Conservation (phyloP, 2,329 filamentous ascomycete genomes). For the Colletotrichum echinochloae region DNA sequence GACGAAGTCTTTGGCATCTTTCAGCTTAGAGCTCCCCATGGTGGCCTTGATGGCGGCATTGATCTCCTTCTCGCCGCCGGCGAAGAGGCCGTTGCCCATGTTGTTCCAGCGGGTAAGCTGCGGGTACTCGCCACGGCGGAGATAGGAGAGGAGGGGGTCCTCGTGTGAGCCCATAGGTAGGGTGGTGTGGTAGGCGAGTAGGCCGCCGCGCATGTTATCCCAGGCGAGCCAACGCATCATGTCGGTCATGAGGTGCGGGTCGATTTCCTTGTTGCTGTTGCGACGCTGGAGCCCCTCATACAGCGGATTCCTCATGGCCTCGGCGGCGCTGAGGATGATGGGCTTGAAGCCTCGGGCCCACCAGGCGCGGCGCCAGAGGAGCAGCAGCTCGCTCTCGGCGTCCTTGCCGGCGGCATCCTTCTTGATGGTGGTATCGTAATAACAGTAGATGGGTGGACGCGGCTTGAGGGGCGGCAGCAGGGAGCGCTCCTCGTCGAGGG, state of each 20-base stretch:
- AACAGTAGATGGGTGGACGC: conserved; percentile 87
- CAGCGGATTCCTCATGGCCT: conserved; percentile 85
- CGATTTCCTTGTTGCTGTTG: conserved; percentile 66
- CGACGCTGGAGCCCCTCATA: conserved; percentile 79
- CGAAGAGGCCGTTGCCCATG: conserved; percentile 78
- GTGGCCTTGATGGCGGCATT: conserved; percentile 71
- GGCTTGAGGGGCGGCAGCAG: conserved; percentile 81
- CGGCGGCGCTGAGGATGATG: conserved; percentile 80
- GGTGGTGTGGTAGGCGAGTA: conserved; percentile 82
- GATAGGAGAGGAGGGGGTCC: conserved; percentile 76
- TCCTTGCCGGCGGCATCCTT: conserved; percentile 74
- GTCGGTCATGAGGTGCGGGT: conserved; percentile 73
- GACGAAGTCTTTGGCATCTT: conserved; percentile 71
- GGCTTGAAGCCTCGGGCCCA: conserved; percentile 94
- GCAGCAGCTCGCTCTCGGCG: conserved; percentile 81
- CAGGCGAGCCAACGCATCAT: conserved; percentile 91
- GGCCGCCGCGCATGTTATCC: conserved; percentile 88
- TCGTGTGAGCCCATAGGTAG: conserved; percentile 85
- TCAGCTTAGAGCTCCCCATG: conserved; percentile 66
- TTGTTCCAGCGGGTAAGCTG: conserved; percentile 79
- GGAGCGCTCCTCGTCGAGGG: conserved; percentile 83
- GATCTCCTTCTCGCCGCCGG: conserved; percentile 74
- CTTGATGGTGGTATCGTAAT: conserved; percentile 78
- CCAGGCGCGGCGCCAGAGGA: conserved; percentile 94
- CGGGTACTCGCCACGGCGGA: conserved; percentile 82